These are phyloP conservation scores for Pulveroboletus sp. DNA, from an alignment of 768 basidiomycete genomes.

Conservation along the genomic window DNA sequence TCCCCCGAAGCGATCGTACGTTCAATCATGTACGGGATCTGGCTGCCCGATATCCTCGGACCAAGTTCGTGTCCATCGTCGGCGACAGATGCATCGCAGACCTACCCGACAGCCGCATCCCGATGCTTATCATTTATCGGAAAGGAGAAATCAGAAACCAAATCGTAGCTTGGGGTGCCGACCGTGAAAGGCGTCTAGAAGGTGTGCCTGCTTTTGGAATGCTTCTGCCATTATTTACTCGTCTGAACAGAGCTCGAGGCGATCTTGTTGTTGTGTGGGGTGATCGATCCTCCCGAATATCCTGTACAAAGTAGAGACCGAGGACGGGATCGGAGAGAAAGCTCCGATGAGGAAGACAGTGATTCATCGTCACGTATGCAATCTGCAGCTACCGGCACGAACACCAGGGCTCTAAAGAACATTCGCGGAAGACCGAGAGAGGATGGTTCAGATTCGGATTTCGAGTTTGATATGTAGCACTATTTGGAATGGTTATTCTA, in stretches of 20 bases:
- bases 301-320: constrained; percentile 27
- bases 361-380: constrained; percentile 52
- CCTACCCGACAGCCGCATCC: constrained; percentile 84
- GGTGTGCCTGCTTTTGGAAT: constrained; percentile 44
- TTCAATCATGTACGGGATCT: constrained; percentile 64
- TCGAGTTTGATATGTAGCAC: constrained; percentile 74
- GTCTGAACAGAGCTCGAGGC: constrained; percentile 61
- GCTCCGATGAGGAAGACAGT: constrained; percentile 45
- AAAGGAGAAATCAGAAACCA: constrained; percentile 90
- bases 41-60: constrained; percentile 79
- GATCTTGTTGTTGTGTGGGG: constrained; percentile 59
- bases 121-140: constrained; percentile 90
- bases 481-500: no score
- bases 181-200: constrained; percentile 68
- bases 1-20: constrained; percentile 77
- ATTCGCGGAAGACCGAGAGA: constrained; percentile 47
- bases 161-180: constrained; percentile 79
- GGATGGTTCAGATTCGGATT: constrained; percentile 72
- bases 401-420: constrained; percentile 50
- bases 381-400: constrained; percentile 56
- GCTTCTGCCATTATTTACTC: neutral
- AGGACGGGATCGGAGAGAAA: constrained; percentile 35
- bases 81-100: constrained; percentile 96
- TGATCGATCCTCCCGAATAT: constrained; percentile 55
- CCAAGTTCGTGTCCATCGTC: constrained; percentile 94